Evolutionary conservation across 2,329 filamentous ascomycete genomes (phyloP), one percentile per base, ranked within the genome.

Genomic region (Chrysoporthe cubensis): DNA sequence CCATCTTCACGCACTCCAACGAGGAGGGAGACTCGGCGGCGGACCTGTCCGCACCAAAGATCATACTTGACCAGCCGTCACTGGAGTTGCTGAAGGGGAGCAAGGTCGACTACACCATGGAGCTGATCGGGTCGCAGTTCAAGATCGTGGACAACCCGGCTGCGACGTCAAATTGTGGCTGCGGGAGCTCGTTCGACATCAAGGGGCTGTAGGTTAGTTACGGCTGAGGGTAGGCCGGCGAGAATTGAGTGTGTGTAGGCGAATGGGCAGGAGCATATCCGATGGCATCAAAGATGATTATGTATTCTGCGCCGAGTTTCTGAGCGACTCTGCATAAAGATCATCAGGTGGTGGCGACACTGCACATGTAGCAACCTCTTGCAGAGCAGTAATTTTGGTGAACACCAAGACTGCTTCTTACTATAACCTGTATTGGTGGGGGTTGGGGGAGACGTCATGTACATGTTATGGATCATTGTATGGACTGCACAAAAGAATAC

Each of bases 161-260:
- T 52, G 96, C 96, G 4, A 93, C 91, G 67, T 98, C 94, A 80
- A 97, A 92, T 78, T 99, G 96, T 82, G 96, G 96, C 1, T 99
- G 96, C 79, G 96, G 96, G 8, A 97, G 95, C 18, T 98, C 95
- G 77, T 99, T 99, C 80, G 96, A 98, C 80, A 93, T 98, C 72
- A 93, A 94, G 77, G 54, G 54, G 2, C 14, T 57, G 32, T 57
- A 57, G 18, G 11, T 9, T 4, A 18, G 3, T 40, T 16, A 40
- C 40, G 32, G 32, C 13, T 40, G 54, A 34, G 54, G 7, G 2
- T 40, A 9, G 18, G 0, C 18, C 11, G 44, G 8, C 18, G 16
- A 18, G 34, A 2, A 37, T 37, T 34, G 32, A n/a, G n/a, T 13
- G 48, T 8, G 48, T 26, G 48, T 4, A 13, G 11, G 9, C 13